These are phyloP conservation scores for Favolaschia claudopus DNA, from an alignment of 768 basidiomycete genomes.

Conservation along the genomic window DNA sequence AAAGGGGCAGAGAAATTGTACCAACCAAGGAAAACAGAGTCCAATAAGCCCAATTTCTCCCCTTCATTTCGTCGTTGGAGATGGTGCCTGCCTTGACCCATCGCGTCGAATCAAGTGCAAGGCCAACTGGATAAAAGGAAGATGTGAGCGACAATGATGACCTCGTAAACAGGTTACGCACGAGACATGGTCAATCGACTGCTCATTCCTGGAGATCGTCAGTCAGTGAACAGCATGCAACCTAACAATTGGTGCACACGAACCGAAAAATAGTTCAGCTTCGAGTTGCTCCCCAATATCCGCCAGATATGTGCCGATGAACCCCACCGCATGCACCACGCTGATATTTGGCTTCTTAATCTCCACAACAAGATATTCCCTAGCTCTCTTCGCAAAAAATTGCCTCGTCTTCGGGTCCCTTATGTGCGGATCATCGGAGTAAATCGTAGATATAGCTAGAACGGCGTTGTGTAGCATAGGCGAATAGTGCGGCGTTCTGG, in stretches of 20 bases:
- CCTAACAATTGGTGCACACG: constrained; percentile 40
- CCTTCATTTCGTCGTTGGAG: constrained; percentile 41
- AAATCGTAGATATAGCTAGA: constrained; percentile 32
- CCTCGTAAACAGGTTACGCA: not conserved
- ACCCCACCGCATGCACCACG: constrained; percentile 27
- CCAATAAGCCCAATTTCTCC: constrained; percentile 51
- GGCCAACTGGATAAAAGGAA: constrained; percentile 39
- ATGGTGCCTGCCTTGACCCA: constrained; percentile 47
- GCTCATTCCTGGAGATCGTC: not conserved
- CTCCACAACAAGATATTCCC: constrained; percentile 22
- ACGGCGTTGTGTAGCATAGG: constrained; percentile 60
- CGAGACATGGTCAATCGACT: not conserved
- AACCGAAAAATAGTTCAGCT: constrained; percentile 27
- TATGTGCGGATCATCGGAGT: constrained; percentile 25
- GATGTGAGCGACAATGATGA: not conserved
- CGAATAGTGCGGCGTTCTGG: constrained; percentile 51
- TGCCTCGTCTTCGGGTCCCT: constrained; percentile 14
- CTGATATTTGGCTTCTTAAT: constrained; percentile 26
- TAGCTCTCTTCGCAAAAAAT: constrained; percentile 23
- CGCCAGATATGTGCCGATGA: constrained; percentile 27
- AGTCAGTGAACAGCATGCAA: not conserved
- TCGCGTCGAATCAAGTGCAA: constrained; percentile 45
- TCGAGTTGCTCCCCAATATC: constrained; percentile 23
- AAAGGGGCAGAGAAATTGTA: not conserved
- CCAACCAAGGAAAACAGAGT: constrained; percentile 39